Evolutionary conservation across 2,329 filamentous ascomycete species (phyloP).

Genomic region (Remersonia thermophila): DNA sequence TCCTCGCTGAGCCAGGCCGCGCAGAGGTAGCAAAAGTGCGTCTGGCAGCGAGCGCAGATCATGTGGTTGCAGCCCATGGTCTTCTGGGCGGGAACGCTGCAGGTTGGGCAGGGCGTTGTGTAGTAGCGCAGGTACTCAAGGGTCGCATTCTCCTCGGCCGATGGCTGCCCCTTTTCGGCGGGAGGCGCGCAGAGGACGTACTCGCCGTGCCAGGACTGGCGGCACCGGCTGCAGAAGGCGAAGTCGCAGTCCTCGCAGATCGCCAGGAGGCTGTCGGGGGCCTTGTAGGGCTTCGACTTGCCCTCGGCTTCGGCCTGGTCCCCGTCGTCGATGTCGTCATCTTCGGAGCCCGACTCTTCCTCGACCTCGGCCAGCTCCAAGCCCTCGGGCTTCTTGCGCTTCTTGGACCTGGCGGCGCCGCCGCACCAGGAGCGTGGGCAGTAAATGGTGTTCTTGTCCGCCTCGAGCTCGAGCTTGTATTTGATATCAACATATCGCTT

Average conservation of each 20-base stretch:
- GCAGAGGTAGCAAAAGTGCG: constrained; percentile 94
- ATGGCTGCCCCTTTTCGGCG: constrained; percentile 56
- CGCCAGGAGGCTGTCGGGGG: constrained; percentile 51
- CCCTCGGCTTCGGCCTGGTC: constrained; percentile 13
- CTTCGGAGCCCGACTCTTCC: constrained; percentile 28
- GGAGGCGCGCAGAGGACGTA: constrained; percentile 57
- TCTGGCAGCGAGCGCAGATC: constrained; percentile 79
- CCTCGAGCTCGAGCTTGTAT: constrained; percentile 84
- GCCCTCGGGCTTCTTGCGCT: constrained; percentile 58
- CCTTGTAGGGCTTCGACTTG: constrained; percentile 23
- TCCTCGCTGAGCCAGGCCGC: constrained; percentile 72
- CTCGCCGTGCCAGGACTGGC: constrained; percentile 84
- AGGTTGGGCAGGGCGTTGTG: constrained; percentile 83
- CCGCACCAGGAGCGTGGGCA: constrained; percentile 90
- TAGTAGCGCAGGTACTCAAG: constrained; percentile 71
- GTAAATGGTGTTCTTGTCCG: constrained; percentile 83
- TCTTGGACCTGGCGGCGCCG: constrained; percentile 68
- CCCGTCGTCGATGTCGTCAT: constrained; percentile 30
- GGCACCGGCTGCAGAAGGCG: constrained; percentile 67
- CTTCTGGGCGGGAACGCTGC: constrained; percentile 75
- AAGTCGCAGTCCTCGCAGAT: constrained; percentile 84
- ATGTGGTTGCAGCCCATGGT: constrained; percentile 94
- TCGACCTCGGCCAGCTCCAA: constrained; percentile 47
- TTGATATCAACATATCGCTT: constrained; percentile 81
- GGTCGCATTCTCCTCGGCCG: constrained; percentile 74